phyloP scores from a whole-genome alignment of 2,329 filamentous ascomycete species.

The Sclerotinia spermophila region DNA sequence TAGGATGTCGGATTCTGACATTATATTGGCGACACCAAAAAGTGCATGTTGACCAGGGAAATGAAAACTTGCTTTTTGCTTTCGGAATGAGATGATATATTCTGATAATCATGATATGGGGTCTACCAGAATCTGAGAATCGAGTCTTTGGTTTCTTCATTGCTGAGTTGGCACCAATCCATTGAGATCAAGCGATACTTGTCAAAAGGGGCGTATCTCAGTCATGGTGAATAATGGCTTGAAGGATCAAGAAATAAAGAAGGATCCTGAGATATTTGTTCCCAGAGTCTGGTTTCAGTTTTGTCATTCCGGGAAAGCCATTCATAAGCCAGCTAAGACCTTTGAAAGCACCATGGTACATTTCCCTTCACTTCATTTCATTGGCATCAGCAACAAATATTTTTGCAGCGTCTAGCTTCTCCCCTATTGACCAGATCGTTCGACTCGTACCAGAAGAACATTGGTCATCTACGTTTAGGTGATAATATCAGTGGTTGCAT shows the following conservation, averaged over 20 bases:
- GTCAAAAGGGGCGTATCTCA: neutral
- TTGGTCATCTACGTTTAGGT: neutral
- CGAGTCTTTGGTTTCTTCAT: neutral
- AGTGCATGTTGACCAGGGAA: too few relatives aligned
- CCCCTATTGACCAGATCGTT: neutral
- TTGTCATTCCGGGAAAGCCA: neutral
- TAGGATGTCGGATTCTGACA: slow-evolving; percentile 13
- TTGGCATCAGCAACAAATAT: neutral
- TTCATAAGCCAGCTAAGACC: neutral
- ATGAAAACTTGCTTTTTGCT: too few relatives aligned
- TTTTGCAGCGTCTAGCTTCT: neutral
- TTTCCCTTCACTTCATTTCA: neutral
- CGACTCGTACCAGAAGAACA: neutral
- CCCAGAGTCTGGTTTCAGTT: neutral
- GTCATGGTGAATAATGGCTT: neutral
- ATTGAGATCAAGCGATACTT: neutral
- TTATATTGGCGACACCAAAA: too few relatives aligned
- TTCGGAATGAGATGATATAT: too few relatives aligned
- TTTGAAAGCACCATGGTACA: neutral
- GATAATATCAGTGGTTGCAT: neutral
- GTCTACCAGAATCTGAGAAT: neutral
- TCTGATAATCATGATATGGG: neutral
- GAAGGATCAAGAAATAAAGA: neutral
- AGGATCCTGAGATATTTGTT: too few relatives aligned
- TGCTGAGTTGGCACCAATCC: neutral